phyloP scores from a whole-genome alignment of 2,329 filamentous ascomycete species.

The Pyricularia sp. region DNA sequence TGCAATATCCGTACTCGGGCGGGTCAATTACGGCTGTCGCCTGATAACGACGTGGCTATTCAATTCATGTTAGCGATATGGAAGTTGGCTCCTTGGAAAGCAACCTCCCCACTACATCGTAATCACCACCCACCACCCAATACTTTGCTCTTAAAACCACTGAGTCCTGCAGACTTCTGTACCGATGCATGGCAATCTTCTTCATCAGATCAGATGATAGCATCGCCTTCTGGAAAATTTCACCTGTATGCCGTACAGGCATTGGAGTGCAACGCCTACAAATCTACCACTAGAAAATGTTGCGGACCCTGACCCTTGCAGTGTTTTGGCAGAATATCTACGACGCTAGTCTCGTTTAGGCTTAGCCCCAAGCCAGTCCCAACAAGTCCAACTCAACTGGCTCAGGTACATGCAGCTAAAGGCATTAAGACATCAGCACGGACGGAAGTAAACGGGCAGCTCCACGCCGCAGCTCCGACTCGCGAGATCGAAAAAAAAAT shows the following conservation, averaged over 20 bases:
- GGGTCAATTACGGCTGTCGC: too few species aligned
- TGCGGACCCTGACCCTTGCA: background rate
- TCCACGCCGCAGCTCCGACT: slow-evolving; percentile 3
- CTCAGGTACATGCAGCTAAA: background rate
- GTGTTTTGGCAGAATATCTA: background rate
- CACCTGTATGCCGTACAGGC: background rate
- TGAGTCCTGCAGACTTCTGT: background rate
- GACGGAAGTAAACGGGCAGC: background rate
- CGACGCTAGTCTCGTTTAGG: background rate
- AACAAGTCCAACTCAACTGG: slow-evolving; percentile 5
- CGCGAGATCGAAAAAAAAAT: slow-evolving; percentile 4
- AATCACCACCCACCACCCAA: background rate
- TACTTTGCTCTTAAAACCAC: background rate
- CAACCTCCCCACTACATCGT: background rate
- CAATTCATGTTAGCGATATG: too few species aligned
- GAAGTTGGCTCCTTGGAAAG: background rate
- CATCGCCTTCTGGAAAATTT: background rate
- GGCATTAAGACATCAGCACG: background rate
- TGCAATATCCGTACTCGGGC: too few species aligned
- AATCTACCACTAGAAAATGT: background rate
- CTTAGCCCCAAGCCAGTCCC: background rate
- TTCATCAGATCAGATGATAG: background rate
- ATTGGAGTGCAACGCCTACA: background rate
- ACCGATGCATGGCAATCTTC: background rate
- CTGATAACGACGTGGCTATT: too few species aligned